Base-by-base conservation (phyloP, 2,329 filamentous ascomycete genomes). In the Alternaria gansuensis region DNA sequence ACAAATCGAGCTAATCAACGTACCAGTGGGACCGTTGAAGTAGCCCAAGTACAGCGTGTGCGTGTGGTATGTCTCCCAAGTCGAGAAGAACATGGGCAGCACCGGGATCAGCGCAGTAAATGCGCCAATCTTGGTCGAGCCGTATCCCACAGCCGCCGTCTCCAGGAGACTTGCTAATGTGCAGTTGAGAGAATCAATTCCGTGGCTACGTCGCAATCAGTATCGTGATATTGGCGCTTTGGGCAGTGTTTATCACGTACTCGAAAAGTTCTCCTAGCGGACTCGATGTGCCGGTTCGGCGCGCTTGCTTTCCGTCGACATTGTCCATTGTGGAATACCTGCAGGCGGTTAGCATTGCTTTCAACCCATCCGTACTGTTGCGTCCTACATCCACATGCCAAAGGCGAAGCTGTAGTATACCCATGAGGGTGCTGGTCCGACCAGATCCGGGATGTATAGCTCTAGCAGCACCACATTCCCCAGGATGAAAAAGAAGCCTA, bases 51-150 rank as follows among this genome's bases (percentile, higher is more conserved):
- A 99, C 5, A 99, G 83, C 0, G 95, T 98, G 78, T 99, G 95
- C 5, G 95, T 97, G 80, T 99, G 95, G 78, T 97, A 99, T 1
- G 95, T 99, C 81, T 99, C 95, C 95, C 95, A 99, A 2, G 95
- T 99, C 3, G 94, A 97, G 81, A 99, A 97, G 83, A 97, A 99
- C 95, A 99, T 99, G 60, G 95, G 92, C 43, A 99, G 82, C 69
- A 93, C 96, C 1, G 95, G 95, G 60, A 94, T 88, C 41, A 99
- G 82, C 2, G 93, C 93, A 1, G 95, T 98, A 76, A 97, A 96
- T 57, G 95, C 90, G 66, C 95, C 95, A 21, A 92, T 87, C 64
- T 88, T 89, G 17, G 91, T 92, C 4, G 91, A 87, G 39, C 95
- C 95, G 51, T 97, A 85, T 26, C 91, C 94, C 90, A 99, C 95